These are phyloP conservation scores for Cladophialophora exuberans DNA, from an alignment of 2,329 filamentous ascomycete species.

Conservation along the genomic window DNA sequence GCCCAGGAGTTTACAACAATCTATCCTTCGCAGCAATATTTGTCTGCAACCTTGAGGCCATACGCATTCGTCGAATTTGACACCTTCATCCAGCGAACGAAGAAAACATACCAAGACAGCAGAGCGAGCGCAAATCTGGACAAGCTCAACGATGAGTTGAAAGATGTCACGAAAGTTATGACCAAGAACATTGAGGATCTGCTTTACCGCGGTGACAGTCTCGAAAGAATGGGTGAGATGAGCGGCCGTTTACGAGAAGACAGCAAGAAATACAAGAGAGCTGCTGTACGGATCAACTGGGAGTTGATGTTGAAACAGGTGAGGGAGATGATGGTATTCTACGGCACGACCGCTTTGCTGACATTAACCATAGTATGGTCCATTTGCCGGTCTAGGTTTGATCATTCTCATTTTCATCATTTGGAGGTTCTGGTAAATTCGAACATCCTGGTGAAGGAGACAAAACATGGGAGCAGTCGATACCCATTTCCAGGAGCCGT, in stretches of 20 bases:
- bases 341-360: constrained; percentile 4
- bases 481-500: not conserved
- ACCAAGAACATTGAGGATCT: constrained; percentile 99
- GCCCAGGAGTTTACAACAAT: constrained; percentile 86
- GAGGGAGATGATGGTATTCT: constrained; percentile 34
- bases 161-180: constrained; percentile 99
- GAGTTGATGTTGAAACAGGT: constrained; percentile 90
- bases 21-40: constrained; percentile 74
- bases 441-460: not conserved
- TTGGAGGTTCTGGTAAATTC: constrained; percentile 81
- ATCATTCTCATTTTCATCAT: constrained; percentile 86
- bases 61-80: constrained; percentile 99
- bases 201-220: constrained; percentile 87
- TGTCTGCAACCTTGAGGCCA: constrained; percentile 74
- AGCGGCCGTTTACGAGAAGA: constrained; percentile 86
- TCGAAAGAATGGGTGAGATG: constrained; percentile 97
- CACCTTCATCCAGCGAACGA: constrained; percentile 91
- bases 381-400: constrained; percentile 78
- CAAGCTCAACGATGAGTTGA: constrained; percentile 93
- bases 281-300: constrained; percentile 97
- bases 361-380: constrained; percentile 68
- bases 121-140: constrained; percentile 90
- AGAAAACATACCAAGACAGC: constrained; percentile 90
- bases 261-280: constrained; percentile 89
- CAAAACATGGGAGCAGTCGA: not conserved